Base-by-base conservation (phyloP, 371 early-diverging fungal genomes). In the Mucor racemosus region DNA sequence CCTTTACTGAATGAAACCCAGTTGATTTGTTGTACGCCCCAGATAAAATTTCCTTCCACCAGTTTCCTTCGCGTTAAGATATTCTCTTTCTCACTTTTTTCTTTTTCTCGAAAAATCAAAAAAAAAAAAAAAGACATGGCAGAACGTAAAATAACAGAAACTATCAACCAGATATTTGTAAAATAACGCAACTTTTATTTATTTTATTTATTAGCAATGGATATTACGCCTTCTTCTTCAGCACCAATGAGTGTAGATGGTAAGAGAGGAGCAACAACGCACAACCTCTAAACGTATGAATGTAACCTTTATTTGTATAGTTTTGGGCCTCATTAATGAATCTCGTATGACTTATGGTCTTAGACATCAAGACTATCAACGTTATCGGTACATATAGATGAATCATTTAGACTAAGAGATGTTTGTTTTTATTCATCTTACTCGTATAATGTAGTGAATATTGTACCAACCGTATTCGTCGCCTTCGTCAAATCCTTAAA, bases 341-440 rank as follows among this genome's bases (percentile, higher is more conserved):
- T 86, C 90, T 8, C 86, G 94, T n/a, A 86, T 88, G 76, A 88
- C 88, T 10, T 90, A 94, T 76, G 95, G 95, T 34, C 73, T 94
- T 38, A 85, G 94, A 65, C 93, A 92, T 62, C 86, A 92, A 72
- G 95, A 94, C 66, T 93, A 92, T 60, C 82, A 86, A 53, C 89
- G 93, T 9, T 94, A 94, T 69, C 80, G 90, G 87, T 87, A 81
- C n/a, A n/a, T 62, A 3, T 53, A 4, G 31, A 26, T 9, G 13
- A 31, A 9, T 50, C 13, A 26, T 26, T 26, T 26, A 3, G 26
- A 26, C 3, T 26, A 3, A 26, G 17, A 40, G 34, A 13, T 17
- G 1, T 54, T 14, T 6, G 31, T 19, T 14, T 19, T 60, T 15
- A 31, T 36, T 59, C 13, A 48, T 26, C 36, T 42, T 26, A 35